These are phyloP conservation scores for Athelia sp. DNA, from an alignment of 1,284 basidiomycete genomes.

Conservation along the genomic window DNA sequence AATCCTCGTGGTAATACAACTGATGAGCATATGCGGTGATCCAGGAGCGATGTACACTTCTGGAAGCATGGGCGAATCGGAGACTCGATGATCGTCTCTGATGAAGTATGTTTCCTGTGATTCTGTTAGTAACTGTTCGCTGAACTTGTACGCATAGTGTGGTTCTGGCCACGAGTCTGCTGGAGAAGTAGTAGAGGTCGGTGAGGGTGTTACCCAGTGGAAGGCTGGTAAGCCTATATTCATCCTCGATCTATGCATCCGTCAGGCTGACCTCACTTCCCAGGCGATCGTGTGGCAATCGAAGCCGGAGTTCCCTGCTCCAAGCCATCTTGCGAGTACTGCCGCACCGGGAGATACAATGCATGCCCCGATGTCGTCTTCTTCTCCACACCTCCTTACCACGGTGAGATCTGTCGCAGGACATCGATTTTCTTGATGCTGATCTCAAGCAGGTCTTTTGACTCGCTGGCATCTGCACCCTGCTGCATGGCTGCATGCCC, in stretches of 20 bases:
- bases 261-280: slow-evolving; percentile 7
- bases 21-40: not conserved
- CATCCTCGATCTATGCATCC: not conserved
- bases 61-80: slow-evolving; percentile 63
- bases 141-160: slow-evolving; percentile 31
- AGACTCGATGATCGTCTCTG: slow-evolving; percentile 61
- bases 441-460: slow-evolving; percentile 57
- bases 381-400: slow-evolving; percentile 63
- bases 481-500: slow-evolving; percentile 58
- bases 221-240: slow-evolving; percentile 35
- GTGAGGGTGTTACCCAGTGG: slow-evolving; percentile 58
- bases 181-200: slow-evolving; percentile 55
- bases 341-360: slow-evolving; percentile 56
- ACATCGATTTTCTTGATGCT: too few relatives aligned
- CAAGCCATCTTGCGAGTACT: slow-evolving; percentile 50
- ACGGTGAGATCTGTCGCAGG: slow-evolving; percentile 34
- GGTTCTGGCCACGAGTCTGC: slow-evolving; percentile 65
- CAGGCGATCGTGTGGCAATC: slow-evolving; percentile 61
- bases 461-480: slow-evolving; percentile 60
- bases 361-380: slow-evolving; percentile 59
- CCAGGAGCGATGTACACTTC: slow-evolving; percentile 59
- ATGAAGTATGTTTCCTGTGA: slow-evolving; percentile 35
- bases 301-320: slow-evolving; percentile 62
- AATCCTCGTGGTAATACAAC: not conserved
- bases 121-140: not conserved